phyloP scores from a whole-genome alignment of 495 filamentous ascomycete species.

The Lophiostoma macrostomum region DNA sequence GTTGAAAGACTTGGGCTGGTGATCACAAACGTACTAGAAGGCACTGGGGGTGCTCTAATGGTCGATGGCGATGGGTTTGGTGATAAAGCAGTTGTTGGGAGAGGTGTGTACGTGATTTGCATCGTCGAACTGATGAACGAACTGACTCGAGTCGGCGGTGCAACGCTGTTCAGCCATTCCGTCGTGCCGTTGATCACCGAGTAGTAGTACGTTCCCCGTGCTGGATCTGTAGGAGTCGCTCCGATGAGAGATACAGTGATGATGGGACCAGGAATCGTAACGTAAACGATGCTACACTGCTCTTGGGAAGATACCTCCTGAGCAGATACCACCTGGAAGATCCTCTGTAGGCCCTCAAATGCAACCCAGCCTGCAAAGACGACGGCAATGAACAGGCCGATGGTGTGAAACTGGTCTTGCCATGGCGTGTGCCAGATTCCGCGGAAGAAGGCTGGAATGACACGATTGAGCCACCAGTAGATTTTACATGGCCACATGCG shows the following conservation, averaged over 20 bases:
- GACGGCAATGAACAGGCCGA: background rate
- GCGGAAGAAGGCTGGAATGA: background rate
- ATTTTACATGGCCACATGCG: conserved; percentile 7
- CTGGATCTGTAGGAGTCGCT: conserved; percentile 9
- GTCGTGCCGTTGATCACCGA: conserved; percentile 28
- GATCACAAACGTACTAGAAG: too few species aligned
- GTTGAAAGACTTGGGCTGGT: too few species aligned
- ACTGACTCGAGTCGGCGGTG: conserved; percentile 10
- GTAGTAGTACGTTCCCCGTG: conserved; percentile 27
- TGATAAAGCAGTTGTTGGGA: too few species aligned
- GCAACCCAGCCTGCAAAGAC: conserved; percentile 7
- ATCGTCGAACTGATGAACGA: conserved; percentile 1
- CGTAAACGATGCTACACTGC: conserved; percentile 29
- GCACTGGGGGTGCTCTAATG: background rate
- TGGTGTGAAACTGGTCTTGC: background rate
- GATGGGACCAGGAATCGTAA: conserved; percentile 26
- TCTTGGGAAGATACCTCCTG: conserved; percentile 1
- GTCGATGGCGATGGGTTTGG: background rate
- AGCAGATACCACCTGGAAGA: conserved; percentile 18
- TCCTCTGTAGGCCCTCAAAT: conserved; percentile 2
- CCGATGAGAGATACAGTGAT: conserved; percentile 27
- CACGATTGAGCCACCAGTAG: background rate
- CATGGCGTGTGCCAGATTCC: background rate
- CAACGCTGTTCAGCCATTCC: conserved; percentile 21
- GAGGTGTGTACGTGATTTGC: background rate